Percentiles rank a stretch among this genome's conserved stretches.
phyloP scores from a whole-genome alignment of 1,284 basidiomycete species.

The Dichomitus squalens region DNA sequence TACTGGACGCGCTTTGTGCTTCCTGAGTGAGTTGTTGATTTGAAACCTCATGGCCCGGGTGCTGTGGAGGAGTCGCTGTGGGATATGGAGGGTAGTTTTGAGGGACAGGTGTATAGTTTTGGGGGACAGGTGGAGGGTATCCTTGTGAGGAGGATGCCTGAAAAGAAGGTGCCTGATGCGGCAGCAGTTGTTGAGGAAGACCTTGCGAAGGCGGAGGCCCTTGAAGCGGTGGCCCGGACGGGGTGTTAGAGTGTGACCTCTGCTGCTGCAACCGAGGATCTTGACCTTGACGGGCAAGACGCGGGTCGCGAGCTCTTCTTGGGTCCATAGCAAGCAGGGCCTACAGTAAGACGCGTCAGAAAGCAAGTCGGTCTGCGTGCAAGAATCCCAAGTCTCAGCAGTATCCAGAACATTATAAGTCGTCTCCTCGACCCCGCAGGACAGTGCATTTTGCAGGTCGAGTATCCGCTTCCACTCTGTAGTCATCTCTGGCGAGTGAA shows the following conservation, averaged over 20 bases:
- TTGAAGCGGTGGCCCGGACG: conserved; percentile 29
- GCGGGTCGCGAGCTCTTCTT: conserved; percentile 75
- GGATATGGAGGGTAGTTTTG: conserved; percentile 30
- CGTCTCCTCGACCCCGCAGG: conserved; percentile 67
- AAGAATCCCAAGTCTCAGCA: conserved; percentile 57
- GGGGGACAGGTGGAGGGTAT: too few species aligned
- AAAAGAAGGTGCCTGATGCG: conserved; percentile 12
- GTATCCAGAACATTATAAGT: conserved; percentile 86
- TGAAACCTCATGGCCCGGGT: conserved; percentile 26
- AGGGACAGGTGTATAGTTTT: conserved; percentile 16
- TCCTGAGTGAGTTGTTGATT: conserved; percentile 32
- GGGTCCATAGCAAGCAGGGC: conserved; percentile 63
- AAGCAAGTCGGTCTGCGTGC: not conserved
- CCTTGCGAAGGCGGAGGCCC: conserved; percentile 10
- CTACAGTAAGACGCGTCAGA: not conserved
- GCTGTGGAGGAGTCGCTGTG: conserved; percentile 39
- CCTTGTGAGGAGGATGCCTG: conserved; percentile 25
- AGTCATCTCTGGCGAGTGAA: conserved; percentile 59
- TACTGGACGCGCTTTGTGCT: conserved; percentile 27
- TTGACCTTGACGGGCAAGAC: conserved; percentile 64
- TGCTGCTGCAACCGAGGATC: conserved; percentile 65
- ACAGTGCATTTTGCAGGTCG: conserved; percentile 49
- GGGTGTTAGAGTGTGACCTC: conserved; percentile 46
- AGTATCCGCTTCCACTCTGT: conserved; percentile 82
- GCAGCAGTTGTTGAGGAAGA: conserved; percentile 15